Base-by-base conservation (phyloP, 2,329 filamentous ascomycete species). In the Sporothrix phasma region DNA sequence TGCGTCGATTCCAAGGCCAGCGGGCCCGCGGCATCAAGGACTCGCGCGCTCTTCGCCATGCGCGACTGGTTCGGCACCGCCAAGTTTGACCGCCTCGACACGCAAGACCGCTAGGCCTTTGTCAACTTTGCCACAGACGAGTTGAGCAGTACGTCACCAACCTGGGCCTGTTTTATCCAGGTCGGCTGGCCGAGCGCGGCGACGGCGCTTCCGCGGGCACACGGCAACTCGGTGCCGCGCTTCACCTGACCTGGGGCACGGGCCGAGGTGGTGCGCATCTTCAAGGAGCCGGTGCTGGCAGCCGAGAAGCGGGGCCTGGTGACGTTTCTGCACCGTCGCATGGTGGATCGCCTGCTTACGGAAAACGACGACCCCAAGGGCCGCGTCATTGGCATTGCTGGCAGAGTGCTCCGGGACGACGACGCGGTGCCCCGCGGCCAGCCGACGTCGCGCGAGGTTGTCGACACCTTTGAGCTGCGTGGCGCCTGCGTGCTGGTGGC, bases 221-320 rank as follows among this genome's bases (percentile, higher is more conserved):
- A 86, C 69, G 84, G 84, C 5, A 86, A 86, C 70, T 82, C 81
- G 13, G 83, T 86, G 1, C 84, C 84, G 2, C 72, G 84, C n/a
- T 86, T 87, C 84, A 87, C 70, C 65, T 86, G 34, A 80, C 81
- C 0, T 87, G 84, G 84, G 84, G 84, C 2, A 81, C 82, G 0
- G 84, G 84, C 84, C 3, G 83, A 85, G 71, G 76, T 85, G 0
- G 83, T 86, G 60, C 75, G 81, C 17, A 75, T 83, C 3, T 86
- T 86, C 68, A 75, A 73, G 2, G 81, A 85, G 61, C 84, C 84
- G 1, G 81, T 85, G 3, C 71, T 75, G 64, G 77, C 74, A 65
- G 82, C 82, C 0, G 82, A 77, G 41, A 76, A 78, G 69, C 78
- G 78, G 61, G 83, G 83, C 0, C 69, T 83, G 1, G 77, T 86